phyloP scores from a whole-genome alignment of 495 filamentous ascomycete species.

The Podospora pseudoanserina region DNA sequence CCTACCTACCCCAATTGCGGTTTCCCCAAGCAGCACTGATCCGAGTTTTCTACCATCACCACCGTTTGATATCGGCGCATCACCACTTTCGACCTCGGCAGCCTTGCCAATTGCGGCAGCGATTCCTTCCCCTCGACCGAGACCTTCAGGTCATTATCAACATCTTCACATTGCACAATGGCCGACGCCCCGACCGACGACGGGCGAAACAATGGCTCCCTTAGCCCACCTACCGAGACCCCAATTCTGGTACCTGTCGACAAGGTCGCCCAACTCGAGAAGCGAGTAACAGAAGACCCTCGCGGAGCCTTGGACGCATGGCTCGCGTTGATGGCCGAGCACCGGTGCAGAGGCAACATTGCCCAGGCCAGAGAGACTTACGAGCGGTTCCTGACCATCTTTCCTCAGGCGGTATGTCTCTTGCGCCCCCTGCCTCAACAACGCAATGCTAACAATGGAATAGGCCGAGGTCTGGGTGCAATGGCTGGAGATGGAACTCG shows the following conservation, averaged over 20 bases:
- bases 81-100: neutral
- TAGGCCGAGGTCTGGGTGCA: conserved; percentile 87
- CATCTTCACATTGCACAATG: conserved; percentile 26
- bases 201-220: neutral
- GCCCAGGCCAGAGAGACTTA: conserved; percentile 78
- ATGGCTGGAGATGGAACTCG: conserved; percentile 83
- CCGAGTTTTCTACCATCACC: neutral
- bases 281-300: conserved; percentile 85
- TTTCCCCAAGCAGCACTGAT: neutral
- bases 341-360: conserved; percentile 73
- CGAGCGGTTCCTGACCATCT: conserved; percentile 79
- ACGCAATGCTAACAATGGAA: neutral
- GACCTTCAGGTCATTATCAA: conserved; percentile 34
- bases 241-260: conserved; percentile 45
- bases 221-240: conserved; percentile 1
- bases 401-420: conserved; percentile 80
- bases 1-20: no score
- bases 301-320: conserved; percentile 88
- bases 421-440: neutral
- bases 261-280: conserved; percentile 78
- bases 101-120: no score
- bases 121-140: neutral
- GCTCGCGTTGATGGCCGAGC: conserved; percentile 80
- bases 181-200: neutral
- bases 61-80: neutral